Base-by-base conservation (phyloP, 768 basidiomycete species). In the Leccinum obscurum region DNA sequence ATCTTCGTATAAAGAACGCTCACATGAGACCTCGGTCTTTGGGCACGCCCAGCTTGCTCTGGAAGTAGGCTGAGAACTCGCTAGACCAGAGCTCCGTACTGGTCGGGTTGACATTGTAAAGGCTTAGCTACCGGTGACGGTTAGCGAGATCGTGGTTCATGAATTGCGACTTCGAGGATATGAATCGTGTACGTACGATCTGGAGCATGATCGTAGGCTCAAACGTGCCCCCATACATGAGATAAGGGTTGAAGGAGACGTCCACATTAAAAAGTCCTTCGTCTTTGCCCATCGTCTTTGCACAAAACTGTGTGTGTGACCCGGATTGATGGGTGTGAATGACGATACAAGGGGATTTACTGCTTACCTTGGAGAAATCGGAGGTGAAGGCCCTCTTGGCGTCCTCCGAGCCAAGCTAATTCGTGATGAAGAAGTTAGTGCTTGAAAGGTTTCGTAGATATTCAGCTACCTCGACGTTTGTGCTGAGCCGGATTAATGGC, bases 1-100 rank as follows among this genome's bases (percentile, higher is more conserved):
- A 4, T n/a, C 26, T 46, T 8, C 0, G 0, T 41, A 9, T 41
- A n/a, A 41, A 14, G 4, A 20, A 58, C 5, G 10, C 70, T 60
- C 51, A 85, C 85, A 90, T 83, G 66, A 89, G 88, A 53, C 85
- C 87, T 52, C 87, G 80, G 62, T 84, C 74, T 1, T 73, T 78
- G 0, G 74, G 70, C 17, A 83, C 70, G 6, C 80, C 81, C 3
- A 90, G 73, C 58, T 84, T 83, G 65, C 78, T 70, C 62, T 82
- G 67, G 66, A 90, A 80, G 70, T 80, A 87, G 10, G 74, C 68
- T 55, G 83, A 84, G 58, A 89, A 78, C 3, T 69, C 75, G 64
- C 80, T 80, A 71, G 85, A 85, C 72, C 86, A 89, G 41, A 60
- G 60, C 58, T 81, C 80, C 57, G 86, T 85, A 44, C 64, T 70